Base-by-base conservation (phyloP, 345 rosid species). In the Eucalyptus erythrocorys region DNA sequence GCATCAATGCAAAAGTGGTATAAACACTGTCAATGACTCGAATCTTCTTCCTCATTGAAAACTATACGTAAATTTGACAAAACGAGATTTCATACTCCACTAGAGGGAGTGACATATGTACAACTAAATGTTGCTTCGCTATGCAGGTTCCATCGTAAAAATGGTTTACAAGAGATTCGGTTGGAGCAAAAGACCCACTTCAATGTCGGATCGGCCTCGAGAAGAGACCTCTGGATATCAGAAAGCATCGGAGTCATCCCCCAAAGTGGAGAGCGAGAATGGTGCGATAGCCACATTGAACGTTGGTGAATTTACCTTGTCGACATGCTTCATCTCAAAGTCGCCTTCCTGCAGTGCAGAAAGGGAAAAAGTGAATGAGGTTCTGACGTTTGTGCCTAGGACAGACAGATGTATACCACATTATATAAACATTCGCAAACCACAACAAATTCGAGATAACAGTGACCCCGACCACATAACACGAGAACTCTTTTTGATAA, bases 261-360 rank as follows among this genome's bases (percentile, higher is more conserved):
- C 96, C 51, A 94, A 86, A 16, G 92, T 92, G 76, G 95, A 92
- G 64, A 95, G 95, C 21, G 94, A 93, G 92, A 95, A 96, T 11
- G 96, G 97, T 14, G 96, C 97, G 24, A 96, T 94, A 17, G 92
- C 94, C 87, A 93, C 96, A 13, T 94, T 95, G 93, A 95, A 95
- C n/a, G 93, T 92, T 27, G 87, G 91, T 32, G 95, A 91, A 76
- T 92, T 93, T 40, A 93, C 90, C 85, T 15, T 89, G 89, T 95
- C 98, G 4, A 94, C 93, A 88, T 95, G 95, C 88, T 95, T 96
- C 98, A 96, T 94, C 93, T 96, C 97, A 51, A 95, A 95, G 84
- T 96, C 96, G 13, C 98, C 97, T 94, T 96, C 97, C 98, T 95
- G 94, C 91, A 90, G 76, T 79, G 66, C 68, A 3, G 82, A 17